Evolutionary conservation across 495 filamentous ascomycete genomes (phyloP).

Genomic region (Penicillium cataractarum): DNA sequence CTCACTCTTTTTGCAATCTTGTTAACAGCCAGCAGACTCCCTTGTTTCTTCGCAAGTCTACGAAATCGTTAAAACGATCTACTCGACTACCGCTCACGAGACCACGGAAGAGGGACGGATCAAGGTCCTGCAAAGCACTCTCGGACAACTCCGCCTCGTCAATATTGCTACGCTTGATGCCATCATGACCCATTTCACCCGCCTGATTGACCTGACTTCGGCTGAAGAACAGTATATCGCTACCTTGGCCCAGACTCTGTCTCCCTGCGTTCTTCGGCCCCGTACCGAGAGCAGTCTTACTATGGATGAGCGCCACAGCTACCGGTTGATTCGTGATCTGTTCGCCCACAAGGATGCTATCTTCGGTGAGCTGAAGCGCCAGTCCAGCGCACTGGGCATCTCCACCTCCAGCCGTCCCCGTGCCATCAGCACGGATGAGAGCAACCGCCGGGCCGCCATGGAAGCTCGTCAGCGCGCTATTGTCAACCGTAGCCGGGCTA

Average conservation of each 20-base stretch:
- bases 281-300: constrained; percentile 84
- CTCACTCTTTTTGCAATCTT: constrained; percentile 6
- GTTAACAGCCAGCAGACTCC: constrained; percentile 63
- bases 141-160: constrained; percentile 90
- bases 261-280: constrained; percentile 88
- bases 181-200: constrained; percentile 96
- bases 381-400: constrained; percentile 64
- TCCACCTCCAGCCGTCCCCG: constrained; percentile 61
- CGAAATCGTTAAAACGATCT: constrained; percentile 98
- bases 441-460: constrained; percentile 89
- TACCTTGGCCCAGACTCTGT: constrained; percentile 74
- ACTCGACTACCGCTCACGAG: constrained; percentile 74
- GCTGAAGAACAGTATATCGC: constrained; percentile 87
- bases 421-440: constrained; percentile 94
- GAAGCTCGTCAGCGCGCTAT: constrained; percentile 89
- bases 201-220: constrained; percentile 93
- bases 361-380: constrained; percentile 94
- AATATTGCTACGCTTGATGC: constrained; percentile 99
- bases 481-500: constrained; percentile 70
- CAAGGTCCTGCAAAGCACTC: constrained; percentile 91
- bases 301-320: constrained; percentile 92
- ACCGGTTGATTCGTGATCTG: constrained; percentile 89
- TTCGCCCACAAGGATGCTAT: constrained; percentile 93
- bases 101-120: constrained; percentile 74
- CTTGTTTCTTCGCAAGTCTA: constrained; percentile 98